These are phyloP conservation scores for Scedosporium apiospermum DNA, from an alignment of 2,329 filamentous ascomycete species.

Conservation along the genomic window DNA sequence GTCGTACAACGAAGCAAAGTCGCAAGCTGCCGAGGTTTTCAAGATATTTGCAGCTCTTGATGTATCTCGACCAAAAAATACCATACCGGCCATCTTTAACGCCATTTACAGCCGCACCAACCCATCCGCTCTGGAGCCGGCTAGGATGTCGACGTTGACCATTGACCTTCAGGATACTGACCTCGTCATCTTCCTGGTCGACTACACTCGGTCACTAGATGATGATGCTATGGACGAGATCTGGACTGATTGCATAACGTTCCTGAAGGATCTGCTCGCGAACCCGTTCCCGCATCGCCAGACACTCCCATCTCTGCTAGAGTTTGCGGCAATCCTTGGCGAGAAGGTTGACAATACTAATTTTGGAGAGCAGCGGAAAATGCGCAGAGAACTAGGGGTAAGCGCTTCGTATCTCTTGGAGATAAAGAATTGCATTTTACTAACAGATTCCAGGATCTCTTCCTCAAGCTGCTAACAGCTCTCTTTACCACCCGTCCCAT, in stretches of 20 bases:
- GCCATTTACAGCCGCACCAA: slow-evolving; percentile 93
- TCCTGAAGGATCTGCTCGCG: slow-evolving; percentile 77
- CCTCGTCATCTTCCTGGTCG: slow-evolving; percentile 78
- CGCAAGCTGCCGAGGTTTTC: slow-evolving; percentile 53
- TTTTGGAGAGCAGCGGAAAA: slow-evolving; percentile 87
- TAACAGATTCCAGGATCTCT: slow-evolving; percentile 59
- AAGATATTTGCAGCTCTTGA: slow-evolving; percentile 85
- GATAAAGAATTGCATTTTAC: slow-evolving; percentile 5
- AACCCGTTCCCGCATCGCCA: slow-evolving; percentile 95
- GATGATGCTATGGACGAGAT: slow-evolving; percentile 98
- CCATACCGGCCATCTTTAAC: slow-evolving; percentile 90
- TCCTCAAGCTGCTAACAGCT: slow-evolving; percentile 79
- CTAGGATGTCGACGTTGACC: slow-evolving; percentile 78
- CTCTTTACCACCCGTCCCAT: slow-evolving; percentile 85
- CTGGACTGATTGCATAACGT: slow-evolving; percentile 88
- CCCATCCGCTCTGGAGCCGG: slow-evolving; percentile 65
- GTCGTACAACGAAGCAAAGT: slow-evolving; percentile 13
- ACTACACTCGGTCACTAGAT: slow-evolving; percentile 82
- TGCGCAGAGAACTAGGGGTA: slow-evolving; percentile 82
- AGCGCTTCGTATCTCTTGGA: slow-evolving; percentile 24
- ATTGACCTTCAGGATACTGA: slow-evolving; percentile 76
- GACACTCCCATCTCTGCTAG: slow-evolving; percentile 73
- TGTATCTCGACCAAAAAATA: slow-evolving; percentile 81
- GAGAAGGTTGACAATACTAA: slow-evolving; percentile 97
- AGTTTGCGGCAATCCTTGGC: slow-evolving; percentile 82